phyloP scores from a whole-genome alignment of 163 green algal genomes.

The Prototheca cutis region DNA sequence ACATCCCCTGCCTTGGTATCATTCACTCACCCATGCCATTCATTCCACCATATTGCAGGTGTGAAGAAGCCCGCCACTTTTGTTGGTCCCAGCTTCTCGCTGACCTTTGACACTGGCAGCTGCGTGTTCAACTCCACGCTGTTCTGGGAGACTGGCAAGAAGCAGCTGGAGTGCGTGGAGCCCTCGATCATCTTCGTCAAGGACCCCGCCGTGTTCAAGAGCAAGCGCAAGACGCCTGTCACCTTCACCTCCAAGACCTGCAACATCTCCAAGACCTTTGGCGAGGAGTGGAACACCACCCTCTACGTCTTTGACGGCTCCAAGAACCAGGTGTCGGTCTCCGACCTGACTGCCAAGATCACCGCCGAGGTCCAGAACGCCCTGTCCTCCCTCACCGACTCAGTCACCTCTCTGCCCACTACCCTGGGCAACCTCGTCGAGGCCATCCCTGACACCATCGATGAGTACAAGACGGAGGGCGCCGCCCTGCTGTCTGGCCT shows the following conservation, averaged over 20 bases:
- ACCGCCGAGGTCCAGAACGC: not conserved
- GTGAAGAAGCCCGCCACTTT: constrained; percentile 12
- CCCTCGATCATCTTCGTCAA: constrained; percentile 7
- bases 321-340: not conserved
- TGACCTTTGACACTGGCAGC: constrained; percentile 8
- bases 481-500: not conserved
- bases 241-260: constrained; percentile 11
- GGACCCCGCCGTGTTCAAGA: not conserved
- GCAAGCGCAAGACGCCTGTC: constrained; percentile 5
- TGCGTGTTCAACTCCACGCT: constrained; percentile 10
- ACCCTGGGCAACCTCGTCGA: not conserved
- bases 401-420: not conserved
- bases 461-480: not conserved
- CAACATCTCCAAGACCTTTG: constrained; percentile 13
- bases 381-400: not conserved
- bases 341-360: constrained; percentile 6
- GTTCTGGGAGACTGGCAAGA: constrained; percentile 1
- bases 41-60: too few relatives aligned
- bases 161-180: constrained; percentile 5
- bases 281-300: constrained; percentile 1
- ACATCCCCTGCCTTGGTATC: too few relatives aligned
- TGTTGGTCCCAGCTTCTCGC: constrained; percentile 1
- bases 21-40: too few relatives aligned
- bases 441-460: not conserved
- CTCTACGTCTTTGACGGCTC: constrained; percentile 18